Percentiles rank a stretch among this genome's conserved stretches.
These are phyloP conservation scores for Plasmopara viticola DNA, from an alignment of 352 stramenopile species.

Conservation along the genomic window DNA sequence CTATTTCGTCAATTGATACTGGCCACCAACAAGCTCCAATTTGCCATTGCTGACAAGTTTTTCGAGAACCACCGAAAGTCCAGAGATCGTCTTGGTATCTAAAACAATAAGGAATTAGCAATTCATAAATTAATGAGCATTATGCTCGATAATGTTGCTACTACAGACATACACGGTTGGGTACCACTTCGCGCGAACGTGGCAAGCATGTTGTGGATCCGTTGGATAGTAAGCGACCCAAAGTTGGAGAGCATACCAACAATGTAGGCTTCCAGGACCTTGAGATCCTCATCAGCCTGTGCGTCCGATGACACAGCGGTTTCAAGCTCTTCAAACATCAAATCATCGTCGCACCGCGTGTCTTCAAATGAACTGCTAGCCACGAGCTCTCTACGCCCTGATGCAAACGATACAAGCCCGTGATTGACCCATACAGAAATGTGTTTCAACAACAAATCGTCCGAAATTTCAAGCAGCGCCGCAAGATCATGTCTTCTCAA, in stretches of 20 bases:
- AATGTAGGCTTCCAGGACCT: conserved; percentile 92
- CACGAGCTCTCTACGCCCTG: conserved; percentile 37
- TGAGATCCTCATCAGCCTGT: conserved; percentile 89
- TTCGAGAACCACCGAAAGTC: conserved; percentile 54
- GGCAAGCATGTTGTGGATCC: conserved; percentile 94
- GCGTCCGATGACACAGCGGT: conserved; percentile 86
- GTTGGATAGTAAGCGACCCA: conserved; percentile 84
- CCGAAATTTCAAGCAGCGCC: conserved; percentile 49
- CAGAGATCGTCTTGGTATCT: conserved; percentile 83
- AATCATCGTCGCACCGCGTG: conserved; percentile 30
- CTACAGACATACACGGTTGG: conserved; percentile 55
- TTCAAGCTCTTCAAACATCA: conserved; percentile 50
- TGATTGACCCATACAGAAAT: conserved; percentile 68
- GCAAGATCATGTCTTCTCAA: no score
- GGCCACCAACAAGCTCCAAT: conserved; percentile 54
- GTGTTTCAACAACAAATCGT: conserved; percentile 54
- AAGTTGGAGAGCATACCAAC: conserved; percentile 94
- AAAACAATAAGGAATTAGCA: conserved; percentile 15
- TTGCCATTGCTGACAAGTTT: conserved; percentile 68
- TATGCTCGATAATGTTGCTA: background rate
- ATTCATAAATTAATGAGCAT: conserved; percentile 6
- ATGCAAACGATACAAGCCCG: conserved; percentile 44
- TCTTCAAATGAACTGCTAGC: conserved; percentile 43
- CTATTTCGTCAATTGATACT: conserved; percentile 61
- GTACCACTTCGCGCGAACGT: conserved; percentile 71